Evolutionary conservation across 345 rosid species (phyloP).

Genomic region (Ceriops zippeliana): DNA sequence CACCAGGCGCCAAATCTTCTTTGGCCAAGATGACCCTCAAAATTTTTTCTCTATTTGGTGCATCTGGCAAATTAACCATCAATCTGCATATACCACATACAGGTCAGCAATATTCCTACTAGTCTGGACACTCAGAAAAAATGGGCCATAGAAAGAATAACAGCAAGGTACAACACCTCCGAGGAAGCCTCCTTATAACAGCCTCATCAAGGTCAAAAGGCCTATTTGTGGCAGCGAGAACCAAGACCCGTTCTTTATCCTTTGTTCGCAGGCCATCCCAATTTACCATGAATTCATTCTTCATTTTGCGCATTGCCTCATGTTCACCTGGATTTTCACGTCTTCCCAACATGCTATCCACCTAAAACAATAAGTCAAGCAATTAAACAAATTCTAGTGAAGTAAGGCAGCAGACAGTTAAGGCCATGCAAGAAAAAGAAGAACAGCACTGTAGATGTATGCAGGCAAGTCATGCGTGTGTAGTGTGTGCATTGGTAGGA

Average conservation of each 20-base stretch:
- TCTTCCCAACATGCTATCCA: slow-evolving; percentile 98
- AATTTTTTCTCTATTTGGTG: slow-evolving; percentile 73
- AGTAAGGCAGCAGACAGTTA: not conserved
- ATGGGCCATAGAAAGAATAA: not conserved
- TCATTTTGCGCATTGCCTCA: slow-evolving; percentile 99
- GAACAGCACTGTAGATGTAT: not conserved
- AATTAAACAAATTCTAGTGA: not conserved
- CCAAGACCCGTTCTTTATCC: slow-evolving; percentile 91
- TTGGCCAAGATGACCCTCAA: slow-evolving; percentile 78
- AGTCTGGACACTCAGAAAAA: not conserved
- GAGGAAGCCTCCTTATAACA: slow-evolving; percentile 92
- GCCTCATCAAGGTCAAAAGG: slow-evolving; percentile 99
- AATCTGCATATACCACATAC: slow-evolving; percentile 46
- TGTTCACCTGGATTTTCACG: slow-evolving; percentile 99
- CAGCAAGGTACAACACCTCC: slow-evolving; percentile 48
- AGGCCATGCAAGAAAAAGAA: not conserved
- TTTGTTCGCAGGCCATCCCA: slow-evolving; percentile 98
- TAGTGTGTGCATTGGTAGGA: not conserved
- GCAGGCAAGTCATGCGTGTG: not conserved
- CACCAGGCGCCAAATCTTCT: slow-evolving; percentile 72
- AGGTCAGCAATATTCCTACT: not conserved
- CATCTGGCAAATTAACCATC: slow-evolving; percentile 96
- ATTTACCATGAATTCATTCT: slow-evolving; percentile 97
- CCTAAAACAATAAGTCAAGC: slow-evolving; percentile 39
- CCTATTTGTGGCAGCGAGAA: slow-evolving; percentile 93